Evolutionary conservation across 805 yeast species (phyloP).

Genomic region (Metschnikowia cerradonensis): DNA sequence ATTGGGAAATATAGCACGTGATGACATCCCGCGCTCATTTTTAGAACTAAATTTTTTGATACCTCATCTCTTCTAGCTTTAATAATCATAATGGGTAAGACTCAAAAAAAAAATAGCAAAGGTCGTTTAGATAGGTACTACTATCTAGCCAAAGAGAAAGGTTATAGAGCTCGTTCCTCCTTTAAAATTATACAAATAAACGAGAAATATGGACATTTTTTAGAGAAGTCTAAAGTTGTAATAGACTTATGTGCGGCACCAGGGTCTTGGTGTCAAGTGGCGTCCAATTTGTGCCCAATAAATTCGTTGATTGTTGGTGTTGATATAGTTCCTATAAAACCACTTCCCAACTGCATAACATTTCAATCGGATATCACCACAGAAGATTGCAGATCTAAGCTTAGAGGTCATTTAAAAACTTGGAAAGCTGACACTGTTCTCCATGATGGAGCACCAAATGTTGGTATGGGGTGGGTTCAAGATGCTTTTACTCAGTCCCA

Average conservation of each 20-base stretch:
- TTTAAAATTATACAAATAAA: slow-evolving; percentile 91
- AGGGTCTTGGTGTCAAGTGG: slow-evolving; percentile 99
- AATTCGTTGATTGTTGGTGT: slow-evolving; percentile 95
- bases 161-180: slow-evolving; percentile 98
- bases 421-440: slow-evolving; percentile 98
- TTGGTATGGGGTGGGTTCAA: slow-evolving; percentile 99
- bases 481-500: slow-evolving; percentile 99
- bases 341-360: slow-evolving; percentile 91
- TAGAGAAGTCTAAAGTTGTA: slow-evolving; percentile 91
- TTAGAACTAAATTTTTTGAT: slow-evolving; percentile 1
- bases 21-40: slow-evolving; percentile 8
- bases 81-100: slow-evolving; percentile 63
- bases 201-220: slow-evolving; percentile 93
- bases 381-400: slow-evolving; percentile 91
- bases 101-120: slow-evolving; percentile 92
- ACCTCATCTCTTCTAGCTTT: slow-evolving; percentile 11
- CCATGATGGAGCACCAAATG: slow-evolving; percentile 99
- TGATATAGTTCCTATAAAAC: slow-evolving; percentile 96
- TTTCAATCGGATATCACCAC: slow-evolving; percentile 97
- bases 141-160: slow-evolving; percentile 93
- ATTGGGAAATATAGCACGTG: slow-evolving; percentile 17
- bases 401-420: slow-evolving; percentile 94
- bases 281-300: slow-evolving; percentile 86
- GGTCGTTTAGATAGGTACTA: slow-evolving; percentile 99
- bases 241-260: slow-evolving; percentile 99